Conservation (phyloP, 371 early-diverging fungal genomes). For the Apophysomyces trapeziformis region DNA sequence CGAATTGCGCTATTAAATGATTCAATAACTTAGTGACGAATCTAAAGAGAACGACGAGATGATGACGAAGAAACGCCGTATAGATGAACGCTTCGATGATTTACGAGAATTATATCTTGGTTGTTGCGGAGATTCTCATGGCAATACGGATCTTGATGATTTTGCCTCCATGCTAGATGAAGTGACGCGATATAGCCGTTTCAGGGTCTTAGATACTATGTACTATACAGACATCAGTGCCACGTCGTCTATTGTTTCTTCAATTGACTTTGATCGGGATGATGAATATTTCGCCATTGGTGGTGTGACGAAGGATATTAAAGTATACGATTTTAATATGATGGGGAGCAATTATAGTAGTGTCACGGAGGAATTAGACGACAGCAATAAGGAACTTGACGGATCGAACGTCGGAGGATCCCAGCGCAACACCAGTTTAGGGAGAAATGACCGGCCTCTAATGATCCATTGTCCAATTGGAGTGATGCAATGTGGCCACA, state of each 20-base stretch:
- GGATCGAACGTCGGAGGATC: not conserved
- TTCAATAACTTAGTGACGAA: not conserved
- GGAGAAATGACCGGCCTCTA: conserved; percentile 11
- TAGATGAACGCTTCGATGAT: conserved; percentile 73
- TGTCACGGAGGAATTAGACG: not conserved
- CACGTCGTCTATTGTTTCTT: conserved; percentile 82
- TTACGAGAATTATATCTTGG: conserved; percentile 70
- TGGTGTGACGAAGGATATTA: conserved; percentile 92
- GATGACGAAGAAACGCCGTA: conserved; percentile 39
- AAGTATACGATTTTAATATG: conserved; percentile 81
- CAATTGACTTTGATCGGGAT: conserved; percentile 92
- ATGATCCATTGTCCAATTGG: conserved; percentile 68
- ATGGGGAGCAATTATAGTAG: conserved; percentile 45
- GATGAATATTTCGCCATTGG: conserved; percentile 91
- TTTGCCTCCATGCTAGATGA: conserved; percentile 73
- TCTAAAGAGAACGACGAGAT: conserved; percentile 2
- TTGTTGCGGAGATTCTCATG: conserved; percentile 8
- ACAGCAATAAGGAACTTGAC: not conserved
- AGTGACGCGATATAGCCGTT: conserved; percentile 66
- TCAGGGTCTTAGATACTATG: conserved; percentile 74
- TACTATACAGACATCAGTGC: conserved; percentile 72
- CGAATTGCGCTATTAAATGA: not conserved
- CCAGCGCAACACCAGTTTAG: not conserved
- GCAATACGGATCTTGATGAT: conserved; percentile 20
- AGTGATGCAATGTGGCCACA: conserved; percentile 61